phyloP scores from a whole-genome alignment of 208 protist species.

The Trypanosoma melophagium region DNA sequence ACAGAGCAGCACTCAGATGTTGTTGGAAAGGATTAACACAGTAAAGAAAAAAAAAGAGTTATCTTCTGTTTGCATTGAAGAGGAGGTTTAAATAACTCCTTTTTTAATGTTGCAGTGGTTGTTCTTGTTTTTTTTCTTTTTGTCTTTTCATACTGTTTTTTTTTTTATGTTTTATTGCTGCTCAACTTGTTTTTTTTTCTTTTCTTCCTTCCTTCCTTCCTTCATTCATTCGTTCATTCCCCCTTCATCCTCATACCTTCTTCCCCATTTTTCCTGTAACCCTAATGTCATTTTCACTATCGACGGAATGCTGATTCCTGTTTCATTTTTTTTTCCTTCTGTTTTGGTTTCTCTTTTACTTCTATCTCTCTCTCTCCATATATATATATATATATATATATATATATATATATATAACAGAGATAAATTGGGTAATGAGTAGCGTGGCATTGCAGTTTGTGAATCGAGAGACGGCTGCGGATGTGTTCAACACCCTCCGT shows the following conservation, averaged over 20 bases:
- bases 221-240: background rate
- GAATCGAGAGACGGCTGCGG: background rate
- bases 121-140: background rate
- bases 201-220: background rate
- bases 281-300: too few species aligned
- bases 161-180: background rate
- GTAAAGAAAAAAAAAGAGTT: constrained; percentile 5
- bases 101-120: too few species aligned
- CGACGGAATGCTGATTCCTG: too few species aligned
- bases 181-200: constrained; percentile 1
- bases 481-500: constrained; percentile 21
- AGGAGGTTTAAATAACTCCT: too few species aligned
- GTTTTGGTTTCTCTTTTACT: constrained; percentile 1
- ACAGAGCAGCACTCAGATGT: constrained; percentile 2
- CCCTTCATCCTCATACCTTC: background rate
- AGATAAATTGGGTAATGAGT: constrained; percentile 3
- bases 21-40: constrained; percentile 4
- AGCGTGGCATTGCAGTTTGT: background rate
- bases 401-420: constrained; percentile 1
- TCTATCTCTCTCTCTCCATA: background rate
- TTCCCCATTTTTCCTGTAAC: background rate
- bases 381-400: constrained; percentile 5
- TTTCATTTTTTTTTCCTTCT: background rate
- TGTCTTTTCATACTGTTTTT: too few species aligned
- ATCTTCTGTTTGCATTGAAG: background rate